A percentile compares a stretch with the other conserved stretches of the same genome.
Conservation (phyloP, 345 rosid species). For the Corchorus olitorius region DNA sequence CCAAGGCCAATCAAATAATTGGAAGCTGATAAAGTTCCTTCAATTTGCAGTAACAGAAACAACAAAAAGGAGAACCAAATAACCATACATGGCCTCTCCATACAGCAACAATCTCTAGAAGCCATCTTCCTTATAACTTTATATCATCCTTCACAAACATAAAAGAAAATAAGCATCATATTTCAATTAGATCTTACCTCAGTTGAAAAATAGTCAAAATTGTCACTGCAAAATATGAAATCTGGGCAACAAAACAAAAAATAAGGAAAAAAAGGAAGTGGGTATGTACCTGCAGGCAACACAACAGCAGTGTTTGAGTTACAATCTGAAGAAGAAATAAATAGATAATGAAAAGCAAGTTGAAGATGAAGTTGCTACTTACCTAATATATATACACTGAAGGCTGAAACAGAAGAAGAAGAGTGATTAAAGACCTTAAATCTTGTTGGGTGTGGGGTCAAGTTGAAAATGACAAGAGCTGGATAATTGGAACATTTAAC, state of each 20-base stretch:
- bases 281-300: constrained; percentile 10
- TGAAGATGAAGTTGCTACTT: constrained; percentile 1
- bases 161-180: not conserved
- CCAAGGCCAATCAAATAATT: constrained; percentile 65
- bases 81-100: constrained; percentile 8
- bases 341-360: not conserved
- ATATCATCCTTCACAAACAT: constrained; percentile 14
- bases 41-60: constrained; percentile 23
- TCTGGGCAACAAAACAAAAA: not conserved
- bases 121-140: constrained; percentile 21
- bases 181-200: not conserved
- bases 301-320: not conserved
- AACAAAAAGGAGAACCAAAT: constrained; percentile 24
- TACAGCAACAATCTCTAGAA: not conserved
- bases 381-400: not conserved
- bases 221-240: not conserved
- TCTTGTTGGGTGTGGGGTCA: not conserved
- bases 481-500: not conserved
- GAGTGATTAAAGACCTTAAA: not conserved
- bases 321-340: not conserved
- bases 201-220: constrained; percentile 1
- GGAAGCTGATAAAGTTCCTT: constrained; percentile 39
- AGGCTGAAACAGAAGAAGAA: not conserved
- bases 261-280: not conserved
- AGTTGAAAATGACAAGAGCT: not conserved